A percentile compares a stretch with the other conserved stretches of the same genome.
Conservation (phyloP, 2,329 filamentous ascomycete genomes). For the Ceratocystis huliohia region DNA sequence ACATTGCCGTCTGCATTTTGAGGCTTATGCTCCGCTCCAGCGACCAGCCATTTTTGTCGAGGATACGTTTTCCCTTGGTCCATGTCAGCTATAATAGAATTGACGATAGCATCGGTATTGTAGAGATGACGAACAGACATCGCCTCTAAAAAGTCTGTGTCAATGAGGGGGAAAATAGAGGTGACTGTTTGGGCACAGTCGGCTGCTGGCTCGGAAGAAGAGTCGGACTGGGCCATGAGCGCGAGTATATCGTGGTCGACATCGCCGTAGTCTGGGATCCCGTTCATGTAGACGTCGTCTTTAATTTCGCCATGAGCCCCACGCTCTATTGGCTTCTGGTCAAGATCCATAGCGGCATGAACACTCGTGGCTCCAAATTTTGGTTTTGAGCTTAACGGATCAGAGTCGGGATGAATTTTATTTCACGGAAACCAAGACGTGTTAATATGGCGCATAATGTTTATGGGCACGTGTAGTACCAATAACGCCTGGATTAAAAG, state of each 20-base stretch:
- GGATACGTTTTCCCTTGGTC: background rate
- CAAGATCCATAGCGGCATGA: background rate
- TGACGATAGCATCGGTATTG: background rate
- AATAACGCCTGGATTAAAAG: too few relatives aligned
- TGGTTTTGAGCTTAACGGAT: background rate
- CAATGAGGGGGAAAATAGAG: background rate
- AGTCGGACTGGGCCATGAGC: background rate
- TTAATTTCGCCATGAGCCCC: background rate
- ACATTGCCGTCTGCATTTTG: background rate
- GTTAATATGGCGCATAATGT: too few relatives aligned
- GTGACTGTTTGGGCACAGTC: background rate
- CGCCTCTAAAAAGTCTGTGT: background rate
- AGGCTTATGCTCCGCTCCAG: background rate
- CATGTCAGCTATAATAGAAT: background rate
- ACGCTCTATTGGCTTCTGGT: background rate
- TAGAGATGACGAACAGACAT: background rate
- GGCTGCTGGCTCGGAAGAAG: background rate
- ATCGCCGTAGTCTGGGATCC: background rate
- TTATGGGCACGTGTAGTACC: too few relatives aligned
- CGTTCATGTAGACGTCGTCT: background rate
- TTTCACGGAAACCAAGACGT: too few relatives aligned
- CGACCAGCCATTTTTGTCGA: background rate
- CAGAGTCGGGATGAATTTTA: background rate
- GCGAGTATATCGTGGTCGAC: too few relatives aligned
- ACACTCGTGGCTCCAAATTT: background rate